Conservation (phyloP, 495 filamentous ascomycete genomes). For the Penicillium silybi region DNA sequence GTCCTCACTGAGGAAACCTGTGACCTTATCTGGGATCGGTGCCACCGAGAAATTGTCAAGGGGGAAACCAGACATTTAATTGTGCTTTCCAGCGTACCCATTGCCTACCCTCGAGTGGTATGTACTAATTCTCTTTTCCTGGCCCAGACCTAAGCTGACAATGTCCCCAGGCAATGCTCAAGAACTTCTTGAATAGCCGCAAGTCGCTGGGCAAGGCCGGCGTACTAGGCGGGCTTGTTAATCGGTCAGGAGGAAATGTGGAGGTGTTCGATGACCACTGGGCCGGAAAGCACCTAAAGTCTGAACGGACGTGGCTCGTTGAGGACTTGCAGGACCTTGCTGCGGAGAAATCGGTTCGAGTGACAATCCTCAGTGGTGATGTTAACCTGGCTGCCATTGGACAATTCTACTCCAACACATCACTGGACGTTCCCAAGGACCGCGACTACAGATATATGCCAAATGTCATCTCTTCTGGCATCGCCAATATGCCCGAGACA, state of each 20-base stretch:
- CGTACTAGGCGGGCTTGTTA: conserved; percentile 75
- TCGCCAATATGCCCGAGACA: conserved; percentile 87
- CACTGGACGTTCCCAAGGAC: conserved; percentile 72
- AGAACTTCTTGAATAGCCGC: conserved; percentile 74
- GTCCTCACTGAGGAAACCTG: conserved; percentile 79
- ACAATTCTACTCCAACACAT: conserved; percentile 88
- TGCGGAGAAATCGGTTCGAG: conserved; percentile 82
- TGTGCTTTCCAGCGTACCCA: conserved; percentile 77
- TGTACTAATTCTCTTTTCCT: conserved; percentile 31
- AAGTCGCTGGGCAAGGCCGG: conserved; percentile 84
- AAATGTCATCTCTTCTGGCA: conserved; percentile 82
- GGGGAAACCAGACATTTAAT: conserved; percentile 87
- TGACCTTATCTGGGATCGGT: conserved; percentile 78
- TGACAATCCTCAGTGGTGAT: conserved; percentile 58
- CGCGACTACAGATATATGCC: conserved; percentile 93
- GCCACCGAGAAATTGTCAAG: conserved; percentile 71
- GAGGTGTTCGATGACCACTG: conserved; percentile 97
- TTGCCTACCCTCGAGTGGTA: conserved; percentile 90
- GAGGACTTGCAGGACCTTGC: conserved; percentile 88
- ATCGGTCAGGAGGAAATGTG: conserved; percentile 86
- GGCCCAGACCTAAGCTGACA: conserved; percentile 1
- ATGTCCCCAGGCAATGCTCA: conserved; percentile 54
- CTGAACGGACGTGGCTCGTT: conserved; percentile 79
- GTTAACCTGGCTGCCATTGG: conserved; percentile 91
- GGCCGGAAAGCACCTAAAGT: conserved; percentile 92